phyloP scores from a whole-genome alignment of 805 yeast genomes.

The Saccharomycopsis fodiens region DNA sequence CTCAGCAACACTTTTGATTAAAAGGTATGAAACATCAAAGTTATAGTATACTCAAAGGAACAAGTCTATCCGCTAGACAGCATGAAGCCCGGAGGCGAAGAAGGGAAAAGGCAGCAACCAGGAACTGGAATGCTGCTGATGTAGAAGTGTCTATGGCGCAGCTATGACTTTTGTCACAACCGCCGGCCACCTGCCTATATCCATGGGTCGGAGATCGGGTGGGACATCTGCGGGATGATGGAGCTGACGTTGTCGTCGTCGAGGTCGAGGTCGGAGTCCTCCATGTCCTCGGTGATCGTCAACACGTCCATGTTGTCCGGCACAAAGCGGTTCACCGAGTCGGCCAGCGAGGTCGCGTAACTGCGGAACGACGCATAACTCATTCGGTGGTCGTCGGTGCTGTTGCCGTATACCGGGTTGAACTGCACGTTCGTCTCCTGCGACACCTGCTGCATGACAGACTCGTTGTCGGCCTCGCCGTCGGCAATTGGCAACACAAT shows the following conservation, averaged over 20 bases:
- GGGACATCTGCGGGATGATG: slow-evolving; percentile 14
- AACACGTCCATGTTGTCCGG: neutral
- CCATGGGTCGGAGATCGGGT: neutral
- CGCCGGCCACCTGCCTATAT: too few relatives aligned
- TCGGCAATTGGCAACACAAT: slow-evolving; percentile 19
- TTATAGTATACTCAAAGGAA: neutral
- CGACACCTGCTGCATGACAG: slow-evolving; percentile 2
- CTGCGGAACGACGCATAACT: slow-evolving; percentile 19
- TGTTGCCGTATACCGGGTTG: slow-evolving; percentile 18
- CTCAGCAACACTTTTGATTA: too few relatives aligned
- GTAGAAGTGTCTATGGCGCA: too few relatives aligned
- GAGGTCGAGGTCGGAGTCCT: neutral
- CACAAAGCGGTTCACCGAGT: neutral
- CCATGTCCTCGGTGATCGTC: slow-evolving; percentile 7
- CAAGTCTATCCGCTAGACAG: neutral
- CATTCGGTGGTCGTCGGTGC: slow-evolving; percentile 15
- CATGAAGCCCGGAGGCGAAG: neutral
- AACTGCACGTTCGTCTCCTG: slow-evolving; percentile 12
- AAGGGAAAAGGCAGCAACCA: neutral
- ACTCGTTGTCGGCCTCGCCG: slow-evolving; percentile 1
- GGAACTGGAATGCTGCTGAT: neutral
- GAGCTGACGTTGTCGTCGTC: slow-evolving; percentile 5
- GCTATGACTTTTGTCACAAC: too few relatives aligned
- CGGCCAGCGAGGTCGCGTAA: slow-evolving; percentile 11
- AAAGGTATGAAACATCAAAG: too few relatives aligned